Evolutionary conservation across 345 rosid genomes (phyloP), one percentile per base, ranked within the genome.

Genomic region (Reutealis trisperma): DNA sequence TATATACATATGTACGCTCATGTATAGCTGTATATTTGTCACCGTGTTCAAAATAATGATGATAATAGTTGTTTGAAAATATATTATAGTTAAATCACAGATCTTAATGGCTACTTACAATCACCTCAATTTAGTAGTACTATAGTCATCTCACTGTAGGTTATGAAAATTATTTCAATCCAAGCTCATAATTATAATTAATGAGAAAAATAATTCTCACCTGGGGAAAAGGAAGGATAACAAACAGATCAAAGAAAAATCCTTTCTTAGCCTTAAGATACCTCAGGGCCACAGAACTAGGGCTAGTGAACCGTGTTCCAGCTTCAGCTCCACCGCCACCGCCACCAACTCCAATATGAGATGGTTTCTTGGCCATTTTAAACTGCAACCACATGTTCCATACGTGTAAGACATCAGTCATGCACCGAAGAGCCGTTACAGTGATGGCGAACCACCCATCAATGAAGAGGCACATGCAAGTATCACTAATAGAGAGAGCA

Each of bases 391-490:
- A 96, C 88, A 96, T 89, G 85, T 96, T 93, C 96, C 97, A 96
- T 4, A 93, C 80, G 80, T 96, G 96, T 76, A 96, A 79, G 22
- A 82, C 85, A 81, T 96, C 99, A 41, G 92, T 89, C 98, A 92
- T 91, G 88, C 97, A 96, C 70, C 98, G 90, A 85, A 96, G 88
- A 18, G 81, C 97, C 5, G 97, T 92, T 42, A 96, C 96, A n/a
- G 96, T 88, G 83, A 93, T 87, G 83, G 98, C 94, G 42, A 93
- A 90, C 98, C 97, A 92, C 4, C 99, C 96, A 37, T 95, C 99
- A 59, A 95, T 80, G 83, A 92, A 90, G 59, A 95, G 89, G 80
- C 97, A 93, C 92, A 87, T 87, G 71, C 86, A 90, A 22, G 87
- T 82, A 47, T 89, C 92, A 76, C 92, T 92, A 2, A 95, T 74